These are phyloP conservation scores for Penicillium sp. DNA, from an alignment of 2,329 filamentous ascomycete genomes.

Conservation along the genomic window DNA sequence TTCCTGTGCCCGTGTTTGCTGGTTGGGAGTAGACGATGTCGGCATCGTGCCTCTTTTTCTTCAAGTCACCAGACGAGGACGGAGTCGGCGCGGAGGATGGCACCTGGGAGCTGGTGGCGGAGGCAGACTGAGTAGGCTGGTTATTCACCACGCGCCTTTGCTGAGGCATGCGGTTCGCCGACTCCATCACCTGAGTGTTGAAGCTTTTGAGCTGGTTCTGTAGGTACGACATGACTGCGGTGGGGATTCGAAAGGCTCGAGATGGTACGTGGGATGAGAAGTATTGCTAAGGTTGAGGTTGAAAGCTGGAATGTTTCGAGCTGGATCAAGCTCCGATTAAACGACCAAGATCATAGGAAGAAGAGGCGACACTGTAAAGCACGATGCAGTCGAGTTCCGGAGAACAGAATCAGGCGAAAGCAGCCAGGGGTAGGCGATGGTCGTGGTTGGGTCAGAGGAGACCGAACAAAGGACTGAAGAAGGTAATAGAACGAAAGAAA, in stretches of 20 bases:
- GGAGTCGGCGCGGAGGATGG: conserved; percentile 37
- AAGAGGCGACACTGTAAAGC: background rate
- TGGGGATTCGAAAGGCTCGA: background rate
- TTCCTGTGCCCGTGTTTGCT: conserved; percentile 71
- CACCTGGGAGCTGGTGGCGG: conserved; percentile 62
- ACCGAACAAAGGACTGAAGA: background rate
- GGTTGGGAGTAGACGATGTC: conserved; percentile 71
- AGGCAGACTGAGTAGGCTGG: conserved; percentile 50
- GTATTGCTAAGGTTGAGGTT: background rate
- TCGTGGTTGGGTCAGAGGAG: background rate
- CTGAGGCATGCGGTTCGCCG: conserved; percentile 63
- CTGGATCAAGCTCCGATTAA: conserved; percentile 8
- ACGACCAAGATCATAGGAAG: conserved; percentile 5
- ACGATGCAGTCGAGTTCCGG: background rate
- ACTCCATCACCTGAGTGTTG: conserved; percentile 61
- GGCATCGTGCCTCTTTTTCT: conserved; percentile 61
- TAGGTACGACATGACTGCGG: conserved; percentile 61
- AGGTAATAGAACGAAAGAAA: background rate
- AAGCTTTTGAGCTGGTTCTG: conserved; percentile 66
- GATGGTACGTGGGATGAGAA: conserved; percentile 2
- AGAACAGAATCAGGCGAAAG: background rate
- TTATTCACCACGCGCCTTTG: conserved; percentile 52
- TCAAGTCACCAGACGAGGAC: conserved; percentile 40
- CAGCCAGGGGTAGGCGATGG: background rate
- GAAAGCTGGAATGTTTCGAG: conserved; percentile 2